A percentile compares a stretch with the other conserved stretches of the same genome.
Evolutionary conservation across 768 basidiomycete genomes (phyloP).

Genomic region (Amanita fuliginea): DNA sequence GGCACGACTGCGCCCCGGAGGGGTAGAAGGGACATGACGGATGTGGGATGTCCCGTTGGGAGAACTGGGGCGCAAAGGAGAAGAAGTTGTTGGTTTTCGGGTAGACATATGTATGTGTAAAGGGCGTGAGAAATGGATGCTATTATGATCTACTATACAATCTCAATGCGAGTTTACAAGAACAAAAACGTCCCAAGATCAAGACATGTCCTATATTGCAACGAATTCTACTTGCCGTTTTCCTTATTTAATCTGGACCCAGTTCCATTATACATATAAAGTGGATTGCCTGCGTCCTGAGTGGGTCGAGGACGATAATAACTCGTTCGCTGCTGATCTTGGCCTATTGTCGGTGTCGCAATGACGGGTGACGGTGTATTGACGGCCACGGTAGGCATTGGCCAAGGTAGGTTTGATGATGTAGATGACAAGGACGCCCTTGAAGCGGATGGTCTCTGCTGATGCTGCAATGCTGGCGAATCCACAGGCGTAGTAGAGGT

Average conservation of each 20-base stretch:
- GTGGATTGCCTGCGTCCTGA: conserved; percentile 9
- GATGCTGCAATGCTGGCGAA: conserved; percentile 41
- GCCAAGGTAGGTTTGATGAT: conserved; percentile 39
- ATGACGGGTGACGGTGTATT: conserved; percentile 48
- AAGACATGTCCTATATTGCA: background rate
- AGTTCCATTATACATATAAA: conserved; percentile 33
- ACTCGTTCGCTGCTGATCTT: conserved; percentile 34
- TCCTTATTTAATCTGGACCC: conserved; percentile 18
- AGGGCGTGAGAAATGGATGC: background rate
- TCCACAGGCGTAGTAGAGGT: conserved; percentile 38
- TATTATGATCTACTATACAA: background rate
- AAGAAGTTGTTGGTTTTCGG: conserved; percentile 18
- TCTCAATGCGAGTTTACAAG: background rate
- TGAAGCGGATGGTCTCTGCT: conserved; percentile 24
- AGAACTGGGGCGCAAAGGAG: conserved; percentile 33
- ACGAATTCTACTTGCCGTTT: conserved; percentile 18
- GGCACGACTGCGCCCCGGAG: conserved; percentile 44
- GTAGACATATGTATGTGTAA: conserved; percentile 7
- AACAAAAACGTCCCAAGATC: conserved; percentile 5
- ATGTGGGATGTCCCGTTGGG: conserved; percentile 8
- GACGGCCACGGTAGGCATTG: conserved; percentile 64
- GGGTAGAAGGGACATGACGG: conserved; percentile 19
- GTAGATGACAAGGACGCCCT: conserved; percentile 17
- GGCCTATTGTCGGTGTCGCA: conserved; percentile 20
- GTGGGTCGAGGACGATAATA: conserved; percentile 45